These are phyloP conservation scores for Oryza nivara DNA, from an alignment of 176 grass and related monocot genomes.

Conservation along the genomic window DNA sequence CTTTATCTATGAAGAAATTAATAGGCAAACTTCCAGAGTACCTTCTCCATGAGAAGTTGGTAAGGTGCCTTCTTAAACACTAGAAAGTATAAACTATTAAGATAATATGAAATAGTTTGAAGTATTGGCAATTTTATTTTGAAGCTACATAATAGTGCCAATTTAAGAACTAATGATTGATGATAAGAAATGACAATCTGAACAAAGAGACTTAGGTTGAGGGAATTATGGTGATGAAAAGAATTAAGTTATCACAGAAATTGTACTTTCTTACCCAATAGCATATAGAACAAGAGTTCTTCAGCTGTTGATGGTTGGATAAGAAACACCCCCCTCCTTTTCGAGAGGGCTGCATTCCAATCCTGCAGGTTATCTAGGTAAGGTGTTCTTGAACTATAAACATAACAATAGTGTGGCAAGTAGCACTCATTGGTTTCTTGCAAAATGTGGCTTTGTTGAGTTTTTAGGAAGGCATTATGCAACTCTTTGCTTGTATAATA, in stretches of 20 bases:
- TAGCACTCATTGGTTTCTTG: slow-evolving; percentile 18
- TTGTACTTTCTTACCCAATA: slow-evolving; percentile 63
- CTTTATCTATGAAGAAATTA: slow-evolving; percentile 2
- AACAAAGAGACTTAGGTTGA: slow-evolving; percentile 36
- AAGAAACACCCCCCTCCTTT: slow-evolving; percentile 75
- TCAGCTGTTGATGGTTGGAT: slow-evolving; percentile 62
- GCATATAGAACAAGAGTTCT: slow-evolving; percentile 60
- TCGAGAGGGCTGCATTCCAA: slow-evolving; percentile 76
- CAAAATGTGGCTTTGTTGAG: neutral
- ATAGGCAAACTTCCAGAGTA: slow-evolving; percentile 6
- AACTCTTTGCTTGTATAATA: slow-evolving; percentile 32
- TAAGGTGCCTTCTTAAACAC: slow-evolving; percentile 24
- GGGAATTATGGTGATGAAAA: slow-evolving; percentile 33
- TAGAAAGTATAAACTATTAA: slow-evolving; percentile 28
- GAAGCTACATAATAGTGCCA: neutral
- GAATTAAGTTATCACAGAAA: slow-evolving; percentile 39
- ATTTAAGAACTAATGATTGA: slow-evolving; percentile 9
- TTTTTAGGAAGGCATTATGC: slow-evolving; percentile 18
- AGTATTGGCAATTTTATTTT: slow-evolving; percentile 36
- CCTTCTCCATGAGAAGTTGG: neutral
- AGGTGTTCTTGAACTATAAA: slow-evolving; percentile 62
- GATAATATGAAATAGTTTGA: neutral
- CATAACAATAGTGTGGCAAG: slow-evolving; percentile 49
- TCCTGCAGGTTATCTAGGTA: slow-evolving; percentile 68
- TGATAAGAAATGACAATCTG: slow-evolving; percentile 30